A percentile compares a stretch with the other conserved stretches of the same genome.
Conservation (phyloP, 192 early-diverging fungal species). For the Backusella tuberculispora region DNA sequence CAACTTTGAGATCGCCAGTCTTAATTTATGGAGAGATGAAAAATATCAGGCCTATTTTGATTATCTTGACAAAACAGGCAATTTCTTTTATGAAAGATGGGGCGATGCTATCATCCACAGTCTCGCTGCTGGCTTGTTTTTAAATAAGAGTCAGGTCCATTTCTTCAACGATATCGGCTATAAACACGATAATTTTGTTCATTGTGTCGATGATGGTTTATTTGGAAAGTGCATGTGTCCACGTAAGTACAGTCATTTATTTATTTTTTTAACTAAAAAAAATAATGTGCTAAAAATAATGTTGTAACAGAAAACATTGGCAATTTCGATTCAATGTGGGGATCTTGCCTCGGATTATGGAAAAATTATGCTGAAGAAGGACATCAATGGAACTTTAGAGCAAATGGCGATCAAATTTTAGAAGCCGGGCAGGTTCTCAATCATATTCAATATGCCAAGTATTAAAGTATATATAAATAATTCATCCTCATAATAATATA, state of each 20-base stretch:
- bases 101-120: slow-evolving; percentile 75
- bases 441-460: neutral
- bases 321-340: slow-evolving; percentile 35
- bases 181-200: slow-evolving; percentile 58
- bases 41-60: slow-evolving; percentile 71
- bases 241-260: slow-evolving; percentile 1
- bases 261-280: neutral
- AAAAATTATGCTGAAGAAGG: slow-evolving; percentile 22
- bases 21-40: slow-evolving; percentile 66
- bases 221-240: slow-evolving; percentile 35
- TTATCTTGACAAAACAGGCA: slow-evolving; percentile 72
- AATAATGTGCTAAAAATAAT: neutral
- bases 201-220: slow-evolving; percentile 58
- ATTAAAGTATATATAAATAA: slow-evolving; percentile 1
- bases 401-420: slow-evolving; percentile 26
- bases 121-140: slow-evolving; percentile 60
- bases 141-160: slow-evolving; percentile 64
- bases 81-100: slow-evolving; percentile 88
- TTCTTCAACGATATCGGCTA: slow-evolving; percentile 77
- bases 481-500: neutral
- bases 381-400: slow-evolving; percentile 24
- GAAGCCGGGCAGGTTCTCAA: slow-evolving; percentile 7
- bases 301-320: slow-evolving; percentile 19
- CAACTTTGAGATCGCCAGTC: slow-evolving; percentile 79
- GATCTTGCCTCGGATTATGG: slow-evolving; percentile 34